These are phyloP conservation scores for Ceratobasidium sp. DNA, from an alignment of 1,284 basidiomycete species.

Conservation along the genomic window DNA sequence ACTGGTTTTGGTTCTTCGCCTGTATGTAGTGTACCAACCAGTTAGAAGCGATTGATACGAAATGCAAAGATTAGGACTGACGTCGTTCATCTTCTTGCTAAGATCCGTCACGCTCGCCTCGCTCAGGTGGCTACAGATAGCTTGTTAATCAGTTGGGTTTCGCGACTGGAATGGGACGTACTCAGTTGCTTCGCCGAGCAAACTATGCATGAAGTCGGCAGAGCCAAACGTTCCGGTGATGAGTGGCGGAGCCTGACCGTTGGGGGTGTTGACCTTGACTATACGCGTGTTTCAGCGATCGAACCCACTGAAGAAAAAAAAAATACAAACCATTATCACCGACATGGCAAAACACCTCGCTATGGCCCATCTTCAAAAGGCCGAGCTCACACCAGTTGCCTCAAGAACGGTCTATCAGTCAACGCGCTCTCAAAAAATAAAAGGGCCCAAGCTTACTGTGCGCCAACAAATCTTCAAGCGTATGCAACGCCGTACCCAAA, in stretches of 20 bases:
- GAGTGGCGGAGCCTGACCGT: conserved; percentile 76
- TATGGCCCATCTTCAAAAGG: conserved; percentile 75
- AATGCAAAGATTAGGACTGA: conserved; percentile 46
- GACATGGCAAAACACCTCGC: conserved; percentile 85
- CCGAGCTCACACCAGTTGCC: conserved; percentile 78
- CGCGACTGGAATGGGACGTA: conserved; percentile 49
- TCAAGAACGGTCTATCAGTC: background rate
- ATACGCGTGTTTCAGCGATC: background rate
- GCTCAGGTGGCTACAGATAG: conserved; percentile 61
- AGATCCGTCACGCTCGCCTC: conserved; percentile 85
- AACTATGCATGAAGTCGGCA: conserved; percentile 79
- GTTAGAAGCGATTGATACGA: background rate
- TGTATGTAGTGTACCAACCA: conserved; percentile 45
- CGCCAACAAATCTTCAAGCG: conserved; percentile 79
- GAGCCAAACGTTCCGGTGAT: conserved; percentile 88
- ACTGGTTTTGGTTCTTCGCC: conserved; percentile 53
- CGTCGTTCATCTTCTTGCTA: conserved; percentile 70
- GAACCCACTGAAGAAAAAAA: background rate
- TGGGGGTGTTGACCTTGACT: conserved; percentile 74
- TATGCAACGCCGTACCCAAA: conserved; percentile 76
- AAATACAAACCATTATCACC: conserved; percentile 68
- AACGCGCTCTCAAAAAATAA: background rate
- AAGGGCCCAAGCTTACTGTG: conserved; percentile 61
- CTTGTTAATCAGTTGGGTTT: background rate
- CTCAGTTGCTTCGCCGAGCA: conserved; percentile 70